Conservation (phyloP, 441 rosid genomes). For the Populus hybrid region DNA sequence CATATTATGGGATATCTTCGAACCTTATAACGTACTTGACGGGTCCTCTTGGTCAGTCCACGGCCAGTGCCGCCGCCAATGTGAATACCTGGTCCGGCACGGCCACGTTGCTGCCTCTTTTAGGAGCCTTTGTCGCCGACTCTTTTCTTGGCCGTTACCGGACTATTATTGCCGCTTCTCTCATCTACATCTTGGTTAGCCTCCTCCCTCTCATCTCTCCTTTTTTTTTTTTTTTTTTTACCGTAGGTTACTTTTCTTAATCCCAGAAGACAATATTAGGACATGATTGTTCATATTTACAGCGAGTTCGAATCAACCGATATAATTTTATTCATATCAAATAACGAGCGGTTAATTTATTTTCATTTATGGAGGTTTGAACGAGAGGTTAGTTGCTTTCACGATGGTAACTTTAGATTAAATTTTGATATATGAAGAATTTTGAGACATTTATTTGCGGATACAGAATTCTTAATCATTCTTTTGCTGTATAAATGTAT, state of each 20-base stretch:
- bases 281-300: not conserved
- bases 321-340: no score
- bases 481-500: no score
- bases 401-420: no score
- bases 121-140: conserved; percentile 62
- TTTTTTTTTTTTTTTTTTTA: no score
- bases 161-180: conserved; percentile 49
- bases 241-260: not conserved
- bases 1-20: conserved; percentile 54
- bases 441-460: no score
- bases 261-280: not conserved
- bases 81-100: conserved; percentile 65
- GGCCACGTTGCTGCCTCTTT: conserved; percentile 46
- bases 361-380: not conserved
- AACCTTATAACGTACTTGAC: conserved; percentile 60
- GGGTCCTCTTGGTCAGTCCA: conserved; percentile 58
- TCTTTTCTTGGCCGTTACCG: conserved; percentile 68
- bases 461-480: no score
- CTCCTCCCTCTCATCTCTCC: not conserved
- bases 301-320: no score
- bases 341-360: not conserved
- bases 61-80: conserved; percentile 57
- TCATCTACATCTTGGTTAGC: conserved; percentile 52
- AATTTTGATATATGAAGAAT: no score
- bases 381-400: no score